Percentiles rank a stretch among this genome's conserved stretches.
Conservation (phyloP, 192 early-diverging fungal genomes). For the Mortierella hygrophila region DNA sequence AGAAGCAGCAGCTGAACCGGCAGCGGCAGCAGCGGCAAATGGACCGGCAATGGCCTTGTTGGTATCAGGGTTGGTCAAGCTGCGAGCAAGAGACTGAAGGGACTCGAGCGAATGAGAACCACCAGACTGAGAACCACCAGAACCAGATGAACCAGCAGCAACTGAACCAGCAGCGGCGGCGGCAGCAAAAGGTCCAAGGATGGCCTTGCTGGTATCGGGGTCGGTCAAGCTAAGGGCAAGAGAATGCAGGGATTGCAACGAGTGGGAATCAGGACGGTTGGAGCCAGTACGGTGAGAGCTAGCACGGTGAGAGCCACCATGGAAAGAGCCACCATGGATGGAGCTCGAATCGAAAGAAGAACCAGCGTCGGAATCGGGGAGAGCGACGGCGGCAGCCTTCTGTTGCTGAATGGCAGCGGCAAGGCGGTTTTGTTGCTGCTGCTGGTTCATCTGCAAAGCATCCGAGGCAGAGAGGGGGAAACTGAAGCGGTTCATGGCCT, state of each 20-base stretch:
- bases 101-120: not conserved
- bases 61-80: constrained; percentile 6
- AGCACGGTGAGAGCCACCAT: constrained; percentile 12
- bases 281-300: constrained; percentile 7
- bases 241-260: not conserved
- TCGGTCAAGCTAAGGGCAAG: constrained; percentile 20
- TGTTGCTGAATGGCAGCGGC: constrained; percentile 38
- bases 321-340: constrained; percentile 11
- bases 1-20: not conserved
- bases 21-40: constrained; percentile 2
- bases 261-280: not conserved
- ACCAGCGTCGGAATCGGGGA: constrained; percentile 44
- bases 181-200: constrained; percentile 13
- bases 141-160: constrained; percentile 20
- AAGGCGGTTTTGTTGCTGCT: constrained; percentile 35
- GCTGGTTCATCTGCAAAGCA: constrained; percentile 29
- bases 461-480: constrained; percentile 38
- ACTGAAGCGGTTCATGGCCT: constrained; percentile 52
- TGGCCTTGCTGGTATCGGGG: constrained; percentile 12
- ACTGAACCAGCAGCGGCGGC: not conserved
- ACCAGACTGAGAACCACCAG: not conserved
- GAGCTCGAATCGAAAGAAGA: constrained; percentile 5
- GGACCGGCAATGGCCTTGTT: constrained; percentile 19
- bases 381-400: constrained; percentile 39
- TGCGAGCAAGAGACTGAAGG: constrained; percentile 14